Percentiles rank a stretch among this genome's conserved stretches.
phyloP scores from a whole-genome alignment of 257 asterid species.

The Cruciata laevipes region DNA sequence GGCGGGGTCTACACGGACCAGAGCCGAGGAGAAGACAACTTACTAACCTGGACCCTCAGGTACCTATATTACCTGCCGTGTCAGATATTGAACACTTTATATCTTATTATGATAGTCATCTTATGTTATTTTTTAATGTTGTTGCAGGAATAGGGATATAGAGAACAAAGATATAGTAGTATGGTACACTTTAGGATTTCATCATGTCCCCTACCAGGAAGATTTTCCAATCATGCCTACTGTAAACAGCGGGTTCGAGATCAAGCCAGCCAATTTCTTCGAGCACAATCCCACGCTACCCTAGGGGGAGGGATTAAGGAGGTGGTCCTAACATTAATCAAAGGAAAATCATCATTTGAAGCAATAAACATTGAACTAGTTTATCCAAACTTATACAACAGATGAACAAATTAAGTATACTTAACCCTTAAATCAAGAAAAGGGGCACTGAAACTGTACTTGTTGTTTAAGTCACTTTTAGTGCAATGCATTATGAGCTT shows the following conservation, averaged over 20 bases:
- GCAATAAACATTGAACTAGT: neutral
- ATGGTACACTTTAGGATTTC: constrained; percentile 85
- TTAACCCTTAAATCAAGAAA: constrained; percentile 41
- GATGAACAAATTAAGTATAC: constrained; percentile 25
- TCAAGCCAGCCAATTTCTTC: constrained; percentile 53
- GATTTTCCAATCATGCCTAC: constrained; percentile 37
- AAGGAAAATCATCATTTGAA: neutral
- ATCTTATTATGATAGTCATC: neutral
- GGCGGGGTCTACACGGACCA: constrained; percentile 65
- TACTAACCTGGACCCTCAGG: constrained; percentile 15
- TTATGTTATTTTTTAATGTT: neutral
- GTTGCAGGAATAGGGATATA: constrained; percentile 58
- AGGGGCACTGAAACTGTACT: neutral
- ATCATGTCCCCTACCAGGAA: constrained; percentile 79
- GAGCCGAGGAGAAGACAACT: constrained; percentile 25
- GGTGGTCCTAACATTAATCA: neutral
- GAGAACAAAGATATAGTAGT: constrained; percentile 76
- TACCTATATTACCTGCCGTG: neutral
- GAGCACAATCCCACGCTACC: constrained; percentile 46
- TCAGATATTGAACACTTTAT: neutral
- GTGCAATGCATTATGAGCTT: neutral
- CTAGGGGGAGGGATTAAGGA: neutral
- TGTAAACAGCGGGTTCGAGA: constrained; percentile 18
- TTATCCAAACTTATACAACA: neutral
- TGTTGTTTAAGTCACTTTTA: neutral